phyloP scores from a whole-genome alignment of 805 yeast species.

The Saccharomycopsis fodiens region DNA sequence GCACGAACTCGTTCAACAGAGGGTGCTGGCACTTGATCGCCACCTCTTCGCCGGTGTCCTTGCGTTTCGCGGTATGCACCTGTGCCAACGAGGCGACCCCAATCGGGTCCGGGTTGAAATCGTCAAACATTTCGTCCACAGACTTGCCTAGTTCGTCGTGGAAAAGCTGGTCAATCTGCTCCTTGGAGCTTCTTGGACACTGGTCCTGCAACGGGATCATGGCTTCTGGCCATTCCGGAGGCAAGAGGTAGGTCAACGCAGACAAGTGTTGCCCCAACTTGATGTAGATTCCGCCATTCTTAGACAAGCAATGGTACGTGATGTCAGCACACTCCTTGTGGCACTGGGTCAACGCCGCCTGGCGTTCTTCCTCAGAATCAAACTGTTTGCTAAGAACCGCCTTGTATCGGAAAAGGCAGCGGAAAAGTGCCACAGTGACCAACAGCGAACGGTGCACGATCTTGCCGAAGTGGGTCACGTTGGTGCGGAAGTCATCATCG shows the following conservation, averaged over 20 bases:
- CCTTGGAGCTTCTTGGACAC: slow-evolving; percentile 75
- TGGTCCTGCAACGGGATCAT: slow-evolving; percentile 89
- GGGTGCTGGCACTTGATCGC: slow-evolving; percentile 98
- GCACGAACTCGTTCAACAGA: slow-evolving; percentile 75
- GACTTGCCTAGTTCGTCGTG: slow-evolving; percentile 52
- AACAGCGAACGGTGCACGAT: slow-evolving; percentile 48
- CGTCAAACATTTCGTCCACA: slow-evolving; percentile 56
- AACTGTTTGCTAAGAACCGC: slow-evolving; percentile 42
- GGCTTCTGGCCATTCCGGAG: slow-evolving; percentile 90
- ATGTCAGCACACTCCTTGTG: slow-evolving; percentile 72
- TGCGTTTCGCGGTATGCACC: slow-evolving; percentile 73
- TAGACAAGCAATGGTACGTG: slow-evolving; percentile 70
- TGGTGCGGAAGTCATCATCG: slow-evolving; percentile 31
- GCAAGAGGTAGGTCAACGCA: slow-evolving; percentile 86
- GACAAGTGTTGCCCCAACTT: slow-evolving; percentile 92
- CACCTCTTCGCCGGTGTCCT: slow-evolving; percentile 55
- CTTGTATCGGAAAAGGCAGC: slow-evolving; percentile 69
- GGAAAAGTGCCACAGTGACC: slow-evolving; percentile 58
- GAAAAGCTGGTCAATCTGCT: slow-evolving; percentile 64
- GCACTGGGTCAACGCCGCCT: slow-evolving; percentile 49
- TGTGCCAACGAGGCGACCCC: slow-evolving; percentile 97
- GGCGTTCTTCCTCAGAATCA: slow-evolving; percentile 37
- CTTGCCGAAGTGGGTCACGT: slow-evolving; percentile 29
- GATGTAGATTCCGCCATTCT: slow-evolving; percentile 88
- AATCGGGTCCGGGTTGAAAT: slow-evolving; percentile 66